Evolutionary conservation across 805 yeast species (phyloP).

Genomic region (Sugiyamaella marilandica): DNA sequence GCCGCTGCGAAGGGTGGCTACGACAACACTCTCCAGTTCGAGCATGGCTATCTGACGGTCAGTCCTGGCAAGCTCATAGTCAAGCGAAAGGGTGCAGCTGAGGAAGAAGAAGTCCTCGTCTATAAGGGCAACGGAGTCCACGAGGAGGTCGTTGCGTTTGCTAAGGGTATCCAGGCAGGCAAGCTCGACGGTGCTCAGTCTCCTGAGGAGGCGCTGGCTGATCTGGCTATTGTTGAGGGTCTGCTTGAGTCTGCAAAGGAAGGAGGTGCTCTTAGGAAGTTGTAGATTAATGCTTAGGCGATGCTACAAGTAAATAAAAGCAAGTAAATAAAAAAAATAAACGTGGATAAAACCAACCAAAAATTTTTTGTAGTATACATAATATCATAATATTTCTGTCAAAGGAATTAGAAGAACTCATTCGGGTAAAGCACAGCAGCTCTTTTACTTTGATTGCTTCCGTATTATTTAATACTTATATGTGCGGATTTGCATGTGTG

Average conservation of each 20-base stretch:
- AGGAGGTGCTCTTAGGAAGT: slow-evolving; percentile 6
- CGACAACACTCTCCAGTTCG: slow-evolving; percentile 16
- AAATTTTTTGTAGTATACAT: too few species aligned
- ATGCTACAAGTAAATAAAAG: background rate
- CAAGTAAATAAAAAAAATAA: too few species aligned
- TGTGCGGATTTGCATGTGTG: too few species aligned
- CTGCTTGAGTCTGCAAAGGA: slow-evolving; percentile 10
- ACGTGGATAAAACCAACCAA: too few species aligned
- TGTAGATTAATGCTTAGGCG: background rate
- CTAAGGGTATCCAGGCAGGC: slow-evolving; percentile 7
- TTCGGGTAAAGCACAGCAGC: too few species aligned
- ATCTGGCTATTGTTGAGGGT: slow-evolving; percentile 11
- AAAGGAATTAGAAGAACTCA: too few species aligned
- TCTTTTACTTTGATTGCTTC: too few species aligned
- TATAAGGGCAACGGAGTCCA: slow-evolving; percentile 12
- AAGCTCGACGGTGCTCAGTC: slow-evolving; percentile 13
- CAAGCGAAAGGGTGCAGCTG: slow-evolving; percentile 7
- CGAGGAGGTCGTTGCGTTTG: slow-evolving; percentile 15
- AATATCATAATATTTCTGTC: too few species aligned
- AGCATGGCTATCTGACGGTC: slow-evolving; percentile 21
- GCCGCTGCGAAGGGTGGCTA: slow-evolving; percentile 15
- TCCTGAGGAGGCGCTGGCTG: slow-evolving; percentile 16
- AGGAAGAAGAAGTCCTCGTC: slow-evolving; percentile 4
- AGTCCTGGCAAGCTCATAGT: slow-evolving; percentile 12
- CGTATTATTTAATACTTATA: too few species aligned